Percentiles rank a stretch among this genome's conserved stretches.
These are phyloP conservation scores for Polytrichum formosum DNA, from an alignment of 225 moss, liverwort and hornwort genomes.

Conservation along the genomic window DNA sequence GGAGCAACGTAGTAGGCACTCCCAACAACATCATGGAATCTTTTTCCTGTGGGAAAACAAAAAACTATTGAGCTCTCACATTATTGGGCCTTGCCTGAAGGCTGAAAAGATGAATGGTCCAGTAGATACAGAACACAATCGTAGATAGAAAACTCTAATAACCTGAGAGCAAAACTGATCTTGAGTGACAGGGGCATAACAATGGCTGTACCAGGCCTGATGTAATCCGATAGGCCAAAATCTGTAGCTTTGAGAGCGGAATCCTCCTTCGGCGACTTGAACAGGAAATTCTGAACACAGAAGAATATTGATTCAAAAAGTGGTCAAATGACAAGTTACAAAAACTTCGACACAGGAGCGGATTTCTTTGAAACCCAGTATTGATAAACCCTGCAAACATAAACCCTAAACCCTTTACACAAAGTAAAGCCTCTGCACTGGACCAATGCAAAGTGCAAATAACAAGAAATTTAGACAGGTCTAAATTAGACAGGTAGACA, in stretches of 20 bases:
- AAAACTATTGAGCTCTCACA: not conserved
- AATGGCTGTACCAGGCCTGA: slow-evolving; percentile 36
- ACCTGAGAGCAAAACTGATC: not conserved
- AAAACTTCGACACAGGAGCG: too few relatives aligned
- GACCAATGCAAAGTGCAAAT: too few relatives aligned
- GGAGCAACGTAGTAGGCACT: slow-evolving; percentile 64
- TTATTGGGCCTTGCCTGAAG: not conserved
- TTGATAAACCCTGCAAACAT: too few relatives aligned
- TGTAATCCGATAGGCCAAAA: slow-evolving; percentile 57
- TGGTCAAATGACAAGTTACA: too few relatives aligned
- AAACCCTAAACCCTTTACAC: too few relatives aligned
- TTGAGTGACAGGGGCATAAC: not conserved
- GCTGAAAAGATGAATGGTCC: not conserved
- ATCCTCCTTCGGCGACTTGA: slow-evolving; percentile 49
- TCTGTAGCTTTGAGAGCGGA: slow-evolving; percentile 54
- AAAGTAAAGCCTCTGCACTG: too few relatives aligned
- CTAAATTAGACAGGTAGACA: too few relatives aligned
- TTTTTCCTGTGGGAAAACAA: slow-evolving; percentile 28
- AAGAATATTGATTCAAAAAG: too few relatives aligned
- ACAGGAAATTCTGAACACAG: slow-evolving; percentile 40
- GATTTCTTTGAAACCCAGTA: too few relatives aligned
- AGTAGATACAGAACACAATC: too few relatives aligned
- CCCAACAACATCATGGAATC: slow-evolving; percentile 57
- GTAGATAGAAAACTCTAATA: not conserved
- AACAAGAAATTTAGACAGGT: too few relatives aligned